Evolutionary conservation across 176 grass and related monocot genomes (phyloP).

Genomic region (Phoenix roebelenii): DNA sequence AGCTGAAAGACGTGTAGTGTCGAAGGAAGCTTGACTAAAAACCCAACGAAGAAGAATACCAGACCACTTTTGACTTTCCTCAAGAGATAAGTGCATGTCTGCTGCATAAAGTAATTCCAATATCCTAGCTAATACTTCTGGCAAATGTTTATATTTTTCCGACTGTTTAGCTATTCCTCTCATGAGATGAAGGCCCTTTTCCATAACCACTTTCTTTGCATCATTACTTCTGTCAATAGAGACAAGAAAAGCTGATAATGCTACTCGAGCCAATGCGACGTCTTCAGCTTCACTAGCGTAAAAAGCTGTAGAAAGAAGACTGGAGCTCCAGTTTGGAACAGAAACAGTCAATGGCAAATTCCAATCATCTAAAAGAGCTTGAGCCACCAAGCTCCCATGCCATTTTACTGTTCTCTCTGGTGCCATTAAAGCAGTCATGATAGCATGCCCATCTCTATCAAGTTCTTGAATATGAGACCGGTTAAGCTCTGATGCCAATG

Average conservation of each 20-base stretch:
- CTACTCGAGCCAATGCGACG: constrained; percentile 60
- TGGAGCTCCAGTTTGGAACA: constrained; percentile 74
- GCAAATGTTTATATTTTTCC: constrained; percentile 64
- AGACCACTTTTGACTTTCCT: constrained; percentile 90
- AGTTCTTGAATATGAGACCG: constrained; percentile 84
- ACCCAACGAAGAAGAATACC: constrained; percentile 85
- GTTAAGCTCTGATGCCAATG: constrained; percentile 73
- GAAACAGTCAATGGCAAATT: constrained; percentile 55
- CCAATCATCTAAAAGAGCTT: constrained; percentile 62
- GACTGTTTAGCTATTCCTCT: constrained; percentile 72
- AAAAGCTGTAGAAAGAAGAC: constrained; percentile 91
- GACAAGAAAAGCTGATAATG: constrained; percentile 77
- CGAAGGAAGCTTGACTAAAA: constrained; percentile 71
- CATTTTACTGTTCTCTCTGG: constrained; percentile 93
- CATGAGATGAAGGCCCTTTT: constrained; percentile 77
- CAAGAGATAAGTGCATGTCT: constrained; percentile 72
- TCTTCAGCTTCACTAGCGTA: constrained; percentile 69
- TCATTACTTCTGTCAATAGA: constrained; percentile 71
- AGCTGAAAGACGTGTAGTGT: constrained; percentile 47
- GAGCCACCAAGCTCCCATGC: constrained; percentile 82
- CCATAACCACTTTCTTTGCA: constrained; percentile 64
- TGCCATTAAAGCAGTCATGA: constrained; percentile 70
- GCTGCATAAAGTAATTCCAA: constrained; percentile 63
- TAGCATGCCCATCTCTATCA: constrained; percentile 67
- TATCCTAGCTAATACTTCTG: constrained; percentile 61